Conservation (phyloP, 2,329 filamentous ascomycete species). For the Epichloe amarillans region DNA sequence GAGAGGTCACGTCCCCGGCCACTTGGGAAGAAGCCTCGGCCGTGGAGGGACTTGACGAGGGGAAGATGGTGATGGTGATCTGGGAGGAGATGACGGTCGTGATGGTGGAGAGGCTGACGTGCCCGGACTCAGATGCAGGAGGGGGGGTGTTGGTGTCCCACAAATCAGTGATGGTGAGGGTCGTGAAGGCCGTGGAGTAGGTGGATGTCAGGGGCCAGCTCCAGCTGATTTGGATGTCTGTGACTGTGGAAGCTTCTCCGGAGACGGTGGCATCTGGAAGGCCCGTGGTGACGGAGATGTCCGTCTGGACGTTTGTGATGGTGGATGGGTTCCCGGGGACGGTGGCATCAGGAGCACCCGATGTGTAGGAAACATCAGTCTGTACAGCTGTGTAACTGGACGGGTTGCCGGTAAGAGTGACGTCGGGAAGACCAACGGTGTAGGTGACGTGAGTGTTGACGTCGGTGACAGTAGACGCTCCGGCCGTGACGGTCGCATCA, state of each 20-base stretch:
- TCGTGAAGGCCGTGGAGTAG: constrained; percentile 10
- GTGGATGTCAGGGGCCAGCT: constrained; percentile 10
- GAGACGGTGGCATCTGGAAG: constrained; percentile 21
- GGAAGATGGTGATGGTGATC: constrained; percentile 14
- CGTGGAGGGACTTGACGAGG: neutral
- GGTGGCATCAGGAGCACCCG: constrained; percentile 14
- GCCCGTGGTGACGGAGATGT: constrained; percentile 15
- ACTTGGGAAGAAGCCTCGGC: constrained; percentile 8
- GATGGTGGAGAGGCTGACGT: constrained; percentile 9
- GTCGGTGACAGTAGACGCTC: constrained; percentile 14
- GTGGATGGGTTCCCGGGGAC: constrained; percentile 17
- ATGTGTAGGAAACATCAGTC: constrained; percentile 12
- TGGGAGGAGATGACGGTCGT: constrained; percentile 12
- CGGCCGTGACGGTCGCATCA: constrained; percentile 15
- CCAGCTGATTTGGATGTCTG: constrained; percentile 13
- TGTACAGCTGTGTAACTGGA: constrained; percentile 12
- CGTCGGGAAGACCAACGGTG: constrained; percentile 12
- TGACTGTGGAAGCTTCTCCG: constrained; percentile 19
- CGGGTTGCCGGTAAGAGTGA: constrained; percentile 17
- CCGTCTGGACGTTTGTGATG: constrained; percentile 17
- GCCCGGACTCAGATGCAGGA: neutral
- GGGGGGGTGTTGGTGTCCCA: constrained; percentile 9
- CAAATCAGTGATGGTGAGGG: constrained; percentile 19
- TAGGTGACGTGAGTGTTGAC: constrained; percentile 11
- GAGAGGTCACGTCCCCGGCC: constrained; percentile 13